Percentiles rank a stretch among this genome's conserved stretches.
These are phyloP conservation scores for Scheffersomyces quercinus DNA, from an alignment of 1,139 yeast genomes.

Conservation along the genomic window DNA sequence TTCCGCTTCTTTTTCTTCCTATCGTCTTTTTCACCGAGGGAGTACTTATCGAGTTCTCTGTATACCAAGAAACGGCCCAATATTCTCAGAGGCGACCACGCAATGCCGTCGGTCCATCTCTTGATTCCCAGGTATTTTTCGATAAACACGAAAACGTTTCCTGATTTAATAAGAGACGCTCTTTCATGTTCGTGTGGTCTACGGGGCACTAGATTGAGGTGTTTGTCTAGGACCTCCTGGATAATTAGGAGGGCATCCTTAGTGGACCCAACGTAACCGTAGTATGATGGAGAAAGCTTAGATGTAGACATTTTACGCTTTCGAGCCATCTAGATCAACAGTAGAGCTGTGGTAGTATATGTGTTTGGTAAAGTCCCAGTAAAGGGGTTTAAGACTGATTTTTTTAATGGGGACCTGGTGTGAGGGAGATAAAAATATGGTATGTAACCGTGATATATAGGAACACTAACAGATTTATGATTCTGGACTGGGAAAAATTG, in stretches of 20 bases:
- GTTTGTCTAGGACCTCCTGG: conserved; percentile 70
- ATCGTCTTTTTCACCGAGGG: conserved; percentile 34
- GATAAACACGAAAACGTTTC: conserved; percentile 80
- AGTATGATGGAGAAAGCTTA: conserved; percentile 58
- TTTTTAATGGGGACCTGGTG: too few relatives aligned
- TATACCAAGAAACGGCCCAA: conserved; percentile 81
- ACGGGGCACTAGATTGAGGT: conserved; percentile 65
- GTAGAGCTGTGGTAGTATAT: too few relatives aligned
- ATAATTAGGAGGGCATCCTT: conserved; percentile 82
- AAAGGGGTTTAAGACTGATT: too few relatives aligned
- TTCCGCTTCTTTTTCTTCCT: conserved; percentile 34
- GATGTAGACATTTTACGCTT: conserved; percentile 21
- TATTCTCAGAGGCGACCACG: conserved; percentile 91
- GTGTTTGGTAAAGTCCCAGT: too few relatives aligned
- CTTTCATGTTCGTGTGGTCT: conserved; percentile 86
- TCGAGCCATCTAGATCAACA: not conserved
- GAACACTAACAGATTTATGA: too few relatives aligned
- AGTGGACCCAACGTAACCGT: conserved; percentile 79
- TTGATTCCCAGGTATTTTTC: conserved; percentile 83
- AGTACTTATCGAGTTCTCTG: conserved; percentile 67
- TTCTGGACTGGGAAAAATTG: too few relatives aligned
- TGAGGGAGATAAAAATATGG: too few relatives aligned
- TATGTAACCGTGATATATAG: too few relatives aligned
- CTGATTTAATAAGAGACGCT: conserved; percentile 62
- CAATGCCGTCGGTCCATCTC: conserved; percentile 94